Evolutionary conservation across 78 protist genomes (phyloP).

Genomic region (Polysphondylium violaceum): DNA sequence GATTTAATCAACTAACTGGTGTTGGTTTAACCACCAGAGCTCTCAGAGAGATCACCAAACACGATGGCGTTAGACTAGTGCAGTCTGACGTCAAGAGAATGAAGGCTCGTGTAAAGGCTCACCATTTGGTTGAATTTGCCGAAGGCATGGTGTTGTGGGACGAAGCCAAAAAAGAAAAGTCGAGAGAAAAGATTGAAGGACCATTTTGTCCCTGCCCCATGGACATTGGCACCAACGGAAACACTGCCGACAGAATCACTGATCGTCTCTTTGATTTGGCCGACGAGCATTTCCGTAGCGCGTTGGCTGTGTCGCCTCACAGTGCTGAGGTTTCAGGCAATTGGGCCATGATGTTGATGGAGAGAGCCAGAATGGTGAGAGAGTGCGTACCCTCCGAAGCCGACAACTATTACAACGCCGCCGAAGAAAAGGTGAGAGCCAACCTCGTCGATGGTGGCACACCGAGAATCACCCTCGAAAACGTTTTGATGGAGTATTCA

Average conservation of each 20-base stretch:
- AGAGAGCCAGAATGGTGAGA: slow-evolving; percentile 62
- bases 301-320: slow-evolving; percentile 65
- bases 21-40: slow-evolving; percentile 60
- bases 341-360: slow-evolving; percentile 77
- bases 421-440: slow-evolving; percentile 56
- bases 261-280: slow-evolving; percentile 58
- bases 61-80: slow-evolving; percentile 70
- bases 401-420: slow-evolving; percentile 33
- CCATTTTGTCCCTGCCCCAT: slow-evolving; percentile 19
- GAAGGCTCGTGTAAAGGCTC: slow-evolving; percentile 79
- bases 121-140: slow-evolving; percentile 78
- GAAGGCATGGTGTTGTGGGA: slow-evolving; percentile 82
- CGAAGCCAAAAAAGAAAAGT: slow-evolving; percentile 63
- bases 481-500: slow-evolving; percentile 53
- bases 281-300: slow-evolving; percentile 59
- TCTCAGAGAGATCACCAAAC: slow-evolving; percentile 40
- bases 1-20: slow-evolving; percentile 72
- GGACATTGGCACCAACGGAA: neutral
- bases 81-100: slow-evolving; percentile 74
- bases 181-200: slow-evolving; percentile 34
- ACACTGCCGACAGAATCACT: slow-evolving; percentile 27
- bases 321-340: slow-evolving; percentile 50
- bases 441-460: slow-evolving; percentile 65
- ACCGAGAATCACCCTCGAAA: slow-evolving; percentile 66
- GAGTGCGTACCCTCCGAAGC: slow-evolving; percentile 37